A percentile compares a stretch with the other conserved stretches of the same genome.
Evolutionary conservation across 1,139 yeast species (phyloP).

Genomic region (Candida sojae): DNA sequence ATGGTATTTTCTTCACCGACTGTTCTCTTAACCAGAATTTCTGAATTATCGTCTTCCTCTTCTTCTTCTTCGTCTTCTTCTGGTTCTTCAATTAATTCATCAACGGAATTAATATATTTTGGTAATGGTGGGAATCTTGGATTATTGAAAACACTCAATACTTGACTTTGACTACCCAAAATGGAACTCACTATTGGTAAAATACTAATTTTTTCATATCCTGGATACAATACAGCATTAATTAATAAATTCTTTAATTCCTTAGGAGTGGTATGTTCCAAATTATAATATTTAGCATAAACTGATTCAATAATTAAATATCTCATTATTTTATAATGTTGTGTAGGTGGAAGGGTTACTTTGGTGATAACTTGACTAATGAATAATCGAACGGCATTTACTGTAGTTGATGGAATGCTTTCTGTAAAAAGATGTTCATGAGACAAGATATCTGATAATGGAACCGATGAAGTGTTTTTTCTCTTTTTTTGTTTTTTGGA

Average conservation of each 20-base stretch:
- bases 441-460: conserved; percentile 70
- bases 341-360: conserved; percentile 60
- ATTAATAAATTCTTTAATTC: conserved; percentile 46
- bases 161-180: conserved; percentile 42
- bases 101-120: conserved; percentile 26
- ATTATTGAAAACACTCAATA: conserved; percentile 60
- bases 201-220: conserved; percentile 59
- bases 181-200: conserved; percentile 69
- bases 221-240: conserved; percentile 63
- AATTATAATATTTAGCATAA: conserved; percentile 25
- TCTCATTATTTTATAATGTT: conserved; percentile 61
- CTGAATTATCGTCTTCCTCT: conserved; percentile 5
- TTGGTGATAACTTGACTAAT: conserved; percentile 50
- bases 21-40: conserved; percentile 1
- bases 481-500: conserved; percentile 38
- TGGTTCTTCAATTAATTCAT: conserved; percentile 19
- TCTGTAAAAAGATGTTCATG: conserved; percentile 60
- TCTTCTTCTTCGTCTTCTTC: conserved; percentile 21
- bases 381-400: conserved; percentile 46
- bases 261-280: conserved; percentile 26
- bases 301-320: conserved; percentile 55
- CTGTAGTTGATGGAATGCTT: conserved; percentile 39
- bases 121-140: conserved; percentile 78
- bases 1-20: conserved; percentile 5
- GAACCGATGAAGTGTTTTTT: conserved; percentile 44